These are phyloP conservation scores for Linderina pennispora DNA, from an alignment of 192 early-diverging fungal species.

Conservation along the genomic window DNA sequence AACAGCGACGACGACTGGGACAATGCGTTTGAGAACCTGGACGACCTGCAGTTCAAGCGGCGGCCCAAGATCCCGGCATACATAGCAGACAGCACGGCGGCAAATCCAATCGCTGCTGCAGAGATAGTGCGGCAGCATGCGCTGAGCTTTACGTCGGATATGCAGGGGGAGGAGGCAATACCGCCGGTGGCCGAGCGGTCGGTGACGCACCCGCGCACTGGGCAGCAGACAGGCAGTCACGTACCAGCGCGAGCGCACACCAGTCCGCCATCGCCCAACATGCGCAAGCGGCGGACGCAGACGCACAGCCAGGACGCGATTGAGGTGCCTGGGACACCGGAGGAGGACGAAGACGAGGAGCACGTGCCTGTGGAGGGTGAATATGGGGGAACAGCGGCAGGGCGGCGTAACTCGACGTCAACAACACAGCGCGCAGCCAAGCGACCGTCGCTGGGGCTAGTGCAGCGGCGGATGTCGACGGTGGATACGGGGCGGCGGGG, in stretches of 20 bases:
- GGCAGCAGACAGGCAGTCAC: slow-evolving; percentile 3
- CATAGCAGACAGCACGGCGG: too few relatives aligned
- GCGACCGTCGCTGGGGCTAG: slow-evolving; percentile 35
- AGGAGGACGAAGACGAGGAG: slow-evolving; percentile 4
- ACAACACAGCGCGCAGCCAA: slow-evolving; percentile 7
- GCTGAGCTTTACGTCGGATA: slow-evolving; percentile 22
- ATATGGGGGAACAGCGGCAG: neutral
- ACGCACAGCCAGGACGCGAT: too few relatives aligned
- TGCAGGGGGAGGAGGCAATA: slow-evolving; percentile 7
- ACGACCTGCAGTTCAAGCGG: slow-evolving; percentile 31
- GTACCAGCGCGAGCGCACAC: slow-evolving; percentile 22
- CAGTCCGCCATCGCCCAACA: slow-evolving; percentile 37
- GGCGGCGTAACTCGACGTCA: neutral
- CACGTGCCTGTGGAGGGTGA: slow-evolving; percentile 5
- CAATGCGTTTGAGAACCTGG: slow-evolving; percentile 45
- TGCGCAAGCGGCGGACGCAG: slow-evolving; percentile 4
- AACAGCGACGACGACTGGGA: slow-evolving; percentile 49
- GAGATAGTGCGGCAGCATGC: slow-evolving; percentile 40
- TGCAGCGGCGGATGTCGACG: slow-evolving; percentile 24
- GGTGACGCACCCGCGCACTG: slow-evolving; percentile 23
- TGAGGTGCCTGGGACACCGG: too few relatives aligned
- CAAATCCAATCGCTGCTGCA: too few relatives aligned
- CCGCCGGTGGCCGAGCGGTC: slow-evolving; percentile 23
- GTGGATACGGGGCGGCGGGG: too few relatives aligned
- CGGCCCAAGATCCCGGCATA: too few relatives aligned